A percentile compares a stretch with the other conserved stretches of the same genome.
phyloP scores from a whole-genome alignment of 805 yeast species.

The Myxozyma udenii region DNA sequence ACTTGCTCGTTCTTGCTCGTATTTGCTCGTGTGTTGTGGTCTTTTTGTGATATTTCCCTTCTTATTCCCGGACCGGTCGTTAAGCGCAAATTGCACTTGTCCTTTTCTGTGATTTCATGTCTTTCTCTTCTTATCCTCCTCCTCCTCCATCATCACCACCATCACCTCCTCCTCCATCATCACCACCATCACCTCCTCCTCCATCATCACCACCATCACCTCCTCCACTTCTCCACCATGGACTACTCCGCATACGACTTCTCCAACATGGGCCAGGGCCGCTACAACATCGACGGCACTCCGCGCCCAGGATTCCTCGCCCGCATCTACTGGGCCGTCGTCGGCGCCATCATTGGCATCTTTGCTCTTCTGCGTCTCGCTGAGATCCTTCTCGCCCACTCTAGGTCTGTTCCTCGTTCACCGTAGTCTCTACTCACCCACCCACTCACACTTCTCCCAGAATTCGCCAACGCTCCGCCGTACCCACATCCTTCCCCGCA shows the following conservation, averaged over 20 bases:
- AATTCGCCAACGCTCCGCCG: conserved; percentile 7
- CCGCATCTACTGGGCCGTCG: conserved; percentile 31
- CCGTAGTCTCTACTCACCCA: neutral
- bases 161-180: too few relatives aligned
- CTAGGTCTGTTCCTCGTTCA: conserved; percentile 9
- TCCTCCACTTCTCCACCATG: too few relatives aligned
- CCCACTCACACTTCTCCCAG: neutral
- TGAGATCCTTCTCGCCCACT: conserved; percentile 6
- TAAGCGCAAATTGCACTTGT: too few relatives aligned
- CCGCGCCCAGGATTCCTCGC: conserved; percentile 35
- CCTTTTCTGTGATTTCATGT: too few relatives aligned
- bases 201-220: too few relatives aligned
- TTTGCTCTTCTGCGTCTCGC: conserved; percentile 11
- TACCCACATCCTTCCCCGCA: conserved; percentile 7
- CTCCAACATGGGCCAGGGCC: conserved; percentile 26
- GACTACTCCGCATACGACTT: conserved; percentile 12
- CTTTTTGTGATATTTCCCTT: too few relatives aligned
- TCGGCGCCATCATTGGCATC: conserved; percentile 30
- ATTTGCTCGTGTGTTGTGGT: too few relatives aligned
- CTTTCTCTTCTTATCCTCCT: too few relatives aligned
- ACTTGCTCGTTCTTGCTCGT: too few relatives aligned
- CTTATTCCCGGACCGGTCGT: too few relatives aligned
- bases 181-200: too few relatives aligned
- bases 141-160: too few relatives aligned
- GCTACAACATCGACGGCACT: conserved; percentile 27